phyloP scores from a whole-genome alignment of 805 yeast species.

The Peterozyma toletana region DNA sequence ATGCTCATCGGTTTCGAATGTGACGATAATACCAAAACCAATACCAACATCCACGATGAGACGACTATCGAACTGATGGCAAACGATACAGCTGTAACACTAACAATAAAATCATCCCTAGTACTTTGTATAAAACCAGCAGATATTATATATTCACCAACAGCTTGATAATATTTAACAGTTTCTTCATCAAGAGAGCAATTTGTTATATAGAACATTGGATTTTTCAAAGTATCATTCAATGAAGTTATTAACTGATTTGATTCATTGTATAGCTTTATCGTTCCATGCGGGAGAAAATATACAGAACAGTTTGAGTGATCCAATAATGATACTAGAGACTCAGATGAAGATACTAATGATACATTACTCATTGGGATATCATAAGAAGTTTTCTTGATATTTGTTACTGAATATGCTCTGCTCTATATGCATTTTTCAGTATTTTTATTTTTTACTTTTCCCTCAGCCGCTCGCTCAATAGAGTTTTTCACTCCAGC shows the following conservation, averaged over 20 bases:
- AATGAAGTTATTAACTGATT: constrained; percentile 11
- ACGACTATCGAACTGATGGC: constrained; percentile 49
- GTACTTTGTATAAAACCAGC: neutral
- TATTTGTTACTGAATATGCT: too few relatives aligned
- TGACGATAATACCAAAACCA: constrained; percentile 47
- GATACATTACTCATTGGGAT: too few relatives aligned
- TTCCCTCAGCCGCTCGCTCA: too few relatives aligned
- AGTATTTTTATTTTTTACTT: too few relatives aligned
- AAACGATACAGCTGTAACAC: constrained; percentile 39
- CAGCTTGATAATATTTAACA: neutral
- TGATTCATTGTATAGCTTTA: constrained; percentile 16
- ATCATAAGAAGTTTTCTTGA: too few relatives aligned
- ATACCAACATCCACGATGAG: constrained; percentile 64
- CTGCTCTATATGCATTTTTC: too few relatives aligned
- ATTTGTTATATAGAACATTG: constrained; percentile 42
- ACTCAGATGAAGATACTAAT: too few relatives aligned
- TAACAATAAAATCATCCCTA: constrained; percentile 25
- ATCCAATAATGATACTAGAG: neutral
- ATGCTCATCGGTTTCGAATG: constrained; percentile 53
- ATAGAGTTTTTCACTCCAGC: too few relatives aligned
- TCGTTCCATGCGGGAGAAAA: constrained; percentile 25
- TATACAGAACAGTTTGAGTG: constrained; percentile 30
- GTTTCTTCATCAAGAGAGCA: constrained; percentile 21
- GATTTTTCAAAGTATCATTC: constrained; percentile 18
- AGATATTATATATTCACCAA: neutral